Conservation (phyloP, 768 basidiomycete genomes). For the Mycena vitilis region DNA sequence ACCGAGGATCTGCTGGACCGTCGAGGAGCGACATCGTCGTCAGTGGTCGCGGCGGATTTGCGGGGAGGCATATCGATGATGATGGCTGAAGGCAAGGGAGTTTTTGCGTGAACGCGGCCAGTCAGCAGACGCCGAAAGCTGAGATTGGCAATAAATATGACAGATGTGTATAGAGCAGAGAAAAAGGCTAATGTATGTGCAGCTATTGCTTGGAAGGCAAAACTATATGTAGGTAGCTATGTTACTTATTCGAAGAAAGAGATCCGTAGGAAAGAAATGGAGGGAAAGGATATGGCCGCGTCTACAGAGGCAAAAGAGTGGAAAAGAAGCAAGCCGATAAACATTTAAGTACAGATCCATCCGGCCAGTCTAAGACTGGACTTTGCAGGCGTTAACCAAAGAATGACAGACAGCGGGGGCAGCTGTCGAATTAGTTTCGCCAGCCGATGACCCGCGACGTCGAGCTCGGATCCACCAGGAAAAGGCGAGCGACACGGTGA, state of each 20-base stretch:
- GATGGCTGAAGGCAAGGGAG: constrained; percentile 34
- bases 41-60: constrained; percentile 47
- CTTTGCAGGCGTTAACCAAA: constrained; percentile 5
- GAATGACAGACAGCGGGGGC: neutral
- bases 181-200: constrained; percentile 26
- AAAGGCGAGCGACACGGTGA: neutral
- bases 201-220: constrained; percentile 20
- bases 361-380: constrained; percentile 19
- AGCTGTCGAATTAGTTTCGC: neutral
- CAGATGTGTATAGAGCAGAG: constrained; percentile 14
- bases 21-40: constrained; percentile 54
- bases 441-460: neutral
- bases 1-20: constrained; percentile 63
- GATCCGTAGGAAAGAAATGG: constrained; percentile 7
- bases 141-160: constrained; percentile 28
- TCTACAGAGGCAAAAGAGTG: constrained; percentile 20
- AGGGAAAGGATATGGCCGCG: constrained; percentile 4
- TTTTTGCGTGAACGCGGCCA: constrained; percentile 5
- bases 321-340: constrained; percentile 16
- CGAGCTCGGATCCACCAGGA: neutral
- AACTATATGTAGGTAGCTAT: constrained; percentile 25
- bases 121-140: constrained; percentile 30
- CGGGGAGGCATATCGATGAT: constrained; percentile 48
- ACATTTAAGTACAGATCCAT: constrained; percentile 33
- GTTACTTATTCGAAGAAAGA: neutral